Evolutionary conservation across 352 stramenopile genomes (phyloP), one percentile per base, ranked within the genome.

Genomic region (Halophytophthora polymorphica): DNA sequence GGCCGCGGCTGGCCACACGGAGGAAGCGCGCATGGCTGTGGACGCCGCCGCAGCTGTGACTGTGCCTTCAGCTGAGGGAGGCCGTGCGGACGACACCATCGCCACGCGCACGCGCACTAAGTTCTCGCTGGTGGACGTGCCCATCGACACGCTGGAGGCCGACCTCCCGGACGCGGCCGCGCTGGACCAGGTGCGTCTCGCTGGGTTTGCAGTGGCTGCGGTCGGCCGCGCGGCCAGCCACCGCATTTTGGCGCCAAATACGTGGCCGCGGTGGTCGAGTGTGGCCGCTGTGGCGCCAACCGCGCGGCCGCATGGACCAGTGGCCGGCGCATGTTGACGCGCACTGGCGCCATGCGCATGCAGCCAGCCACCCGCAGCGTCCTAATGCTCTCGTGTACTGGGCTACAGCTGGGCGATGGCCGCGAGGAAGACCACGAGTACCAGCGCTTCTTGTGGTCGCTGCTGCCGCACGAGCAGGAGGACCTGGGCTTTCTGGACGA

Each of bases 401-500:
- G n/a, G n/a, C n/a, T n/a, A n/a, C n/a, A n/a, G n/a, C n/a, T n/a
- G n/a, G n/a, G n/a, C n/a, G n/a, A 46, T 17, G 62, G 77, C 31
- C 74, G 58, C 1, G 69, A 71, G 29, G 61, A 88, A 22, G 79
- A 85, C 45, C 59, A 61, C 13, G 81, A 90, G 47, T 94, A 94
- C 60, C 84, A 91, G 68, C 79, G 81, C 15, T 94, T 94, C 50
- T 53, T 94, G 42, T 73, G 77, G 53, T 92, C 79, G 50, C 53
- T 94, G 18, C 41, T 94, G 53, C 82, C 84, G 15, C 69, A 75
- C 10, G 74, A 89, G n/a, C 69, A 84, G 40, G 77, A 77, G 39
- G 77, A 90, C 41, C 35, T 94, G 43, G 87, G 66, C 23, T 94
- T 94, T 41, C 54, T 94, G 53, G 84, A 94, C 56, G 83, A 94